phyloP scores from a whole-genome alignment of 192 early-diverging fungal species.

The Umbelopsis sp. region DNA sequence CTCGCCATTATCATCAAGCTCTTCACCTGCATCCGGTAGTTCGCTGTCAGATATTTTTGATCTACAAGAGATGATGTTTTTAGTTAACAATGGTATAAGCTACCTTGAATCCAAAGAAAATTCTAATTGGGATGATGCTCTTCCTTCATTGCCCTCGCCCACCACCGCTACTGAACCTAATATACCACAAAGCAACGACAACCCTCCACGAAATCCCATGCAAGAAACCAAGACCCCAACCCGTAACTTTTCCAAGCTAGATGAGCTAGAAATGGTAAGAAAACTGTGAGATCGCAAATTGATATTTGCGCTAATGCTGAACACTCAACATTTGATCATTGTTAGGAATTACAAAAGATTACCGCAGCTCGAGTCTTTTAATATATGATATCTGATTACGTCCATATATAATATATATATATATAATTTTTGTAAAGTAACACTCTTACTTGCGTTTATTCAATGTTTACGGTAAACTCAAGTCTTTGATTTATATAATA shows the following conservation, averaged over 20 bases:
- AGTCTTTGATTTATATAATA: too few relatives aligned
- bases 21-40: slow-evolving; percentile 3
- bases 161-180: not conserved
- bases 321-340: not conserved
- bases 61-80: slow-evolving; percentile 12
- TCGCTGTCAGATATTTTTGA: slow-evolving; percentile 17
- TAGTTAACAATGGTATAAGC: slow-evolving; percentile 13
- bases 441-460: too few relatives aligned
- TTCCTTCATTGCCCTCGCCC: not conserved
- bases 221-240: not conserved
- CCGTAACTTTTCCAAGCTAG: not conserved
- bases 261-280: slow-evolving; percentile 6
- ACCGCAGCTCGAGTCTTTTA: slow-evolving; percentile 15
- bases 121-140: not conserved
- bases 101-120: slow-evolving; percentile 13
- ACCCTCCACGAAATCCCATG: not conserved
- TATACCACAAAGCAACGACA: not conserved
- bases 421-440: slow-evolving; percentile 8
- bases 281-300: not conserved
- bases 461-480: too few relatives aligned
- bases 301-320: not conserved
- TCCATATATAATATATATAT: not conserved
- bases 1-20: slow-evolving; percentile 7
- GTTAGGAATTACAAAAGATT: slow-evolving; percentile 13
- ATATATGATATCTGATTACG: not conserved